Base-by-base conservation (phyloP, 768 basidiomycete species). In the Leccinum uliginosum region DNA sequence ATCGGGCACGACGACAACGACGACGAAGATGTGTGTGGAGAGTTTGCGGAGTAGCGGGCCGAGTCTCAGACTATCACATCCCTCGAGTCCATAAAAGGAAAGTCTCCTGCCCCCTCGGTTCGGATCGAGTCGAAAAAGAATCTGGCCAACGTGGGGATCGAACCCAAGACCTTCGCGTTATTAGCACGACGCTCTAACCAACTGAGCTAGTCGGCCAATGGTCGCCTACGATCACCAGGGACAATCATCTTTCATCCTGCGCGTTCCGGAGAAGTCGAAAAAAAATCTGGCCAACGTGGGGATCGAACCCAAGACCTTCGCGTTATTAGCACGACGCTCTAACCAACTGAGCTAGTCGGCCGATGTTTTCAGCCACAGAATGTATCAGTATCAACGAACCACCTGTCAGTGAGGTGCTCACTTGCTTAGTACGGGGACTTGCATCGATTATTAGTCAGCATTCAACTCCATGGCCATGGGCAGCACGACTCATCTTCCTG, bases 321-420 rank as follows among this genome's bases (percentile, higher is more conserved):
- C 80, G 82, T 84, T 32, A 72, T 66, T 88, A 89, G 86, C 83
- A 86, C 86, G 83, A 88, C 86, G 87, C 87, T 89, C 87, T 89
- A 89, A 89, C 87, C 88, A 89, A 77, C 88, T 90, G 87, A 90
- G 88, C 87, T 88, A 89, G 85, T 83, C 87, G 86, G 87, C 87
- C 86, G 0, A 32, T 32, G 0, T 4, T 32, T 32, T 2, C 30
- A 14, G 30, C 30, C 14, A 2, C 32, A 34, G 14, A 34, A 34
- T 34, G 32, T n/a, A n/a, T n/a, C n/a, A n/a, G 32, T 34, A 34
- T 14, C 6, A 7, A 0, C 15, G 69, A 67, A 67, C 66, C 66
- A 69, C 64, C 62, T 67, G n/a, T n/a, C n/a, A n/a, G n/a, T n/a
- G 67, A 67, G 67, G 62, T 67, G 12, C n/a, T n/a, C n/a, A n/a